These are phyloP conservation scores for Oryza meridionalis DNA, from an alignment of 176 grass and related monocot genomes.

Conservation along the genomic window DNA sequence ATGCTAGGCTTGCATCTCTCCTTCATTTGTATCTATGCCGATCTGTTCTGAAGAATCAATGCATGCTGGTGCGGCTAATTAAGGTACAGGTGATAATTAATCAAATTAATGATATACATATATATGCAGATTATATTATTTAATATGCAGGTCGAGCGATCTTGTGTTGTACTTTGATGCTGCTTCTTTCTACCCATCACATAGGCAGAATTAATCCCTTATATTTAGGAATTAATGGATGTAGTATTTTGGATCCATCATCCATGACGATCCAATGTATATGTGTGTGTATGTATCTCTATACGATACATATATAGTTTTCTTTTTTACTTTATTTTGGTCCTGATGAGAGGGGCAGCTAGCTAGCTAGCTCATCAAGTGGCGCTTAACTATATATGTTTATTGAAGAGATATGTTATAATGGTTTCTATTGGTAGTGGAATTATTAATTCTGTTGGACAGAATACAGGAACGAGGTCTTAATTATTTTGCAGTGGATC, in stretches of 20 bases:
- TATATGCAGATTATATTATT: not conserved
- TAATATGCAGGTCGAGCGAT: not conserved
- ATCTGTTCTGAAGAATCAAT: not conserved
- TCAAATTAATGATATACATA: not conserved
- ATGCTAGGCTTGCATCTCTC: constrained; percentile 30
- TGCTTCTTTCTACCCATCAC: not conserved
- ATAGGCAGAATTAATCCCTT: too few relatives aligned
- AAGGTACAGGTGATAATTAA: not conserved
- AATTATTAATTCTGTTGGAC: not conserved
- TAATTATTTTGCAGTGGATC: not conserved
- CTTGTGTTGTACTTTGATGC: not conserved
- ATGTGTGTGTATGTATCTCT: too few relatives aligned
- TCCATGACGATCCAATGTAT: too few relatives aligned
- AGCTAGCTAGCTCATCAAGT: not conserved
- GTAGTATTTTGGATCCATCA: too few relatives aligned
- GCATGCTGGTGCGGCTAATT: not conserved
- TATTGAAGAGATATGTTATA: not conserved
- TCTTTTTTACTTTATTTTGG: not conserved
- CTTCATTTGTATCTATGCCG: not conserved
- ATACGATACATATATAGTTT: not conserved
- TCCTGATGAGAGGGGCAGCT: not conserved
- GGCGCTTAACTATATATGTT: not conserved
- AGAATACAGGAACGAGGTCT: not conserved
- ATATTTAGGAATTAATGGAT: too few relatives aligned
- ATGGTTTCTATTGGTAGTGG: too few relatives aligned